Evolutionary conservation across 1,139 yeast species (phyloP).

Genomic region (Zygosaccharomyces sapae): DNA sequence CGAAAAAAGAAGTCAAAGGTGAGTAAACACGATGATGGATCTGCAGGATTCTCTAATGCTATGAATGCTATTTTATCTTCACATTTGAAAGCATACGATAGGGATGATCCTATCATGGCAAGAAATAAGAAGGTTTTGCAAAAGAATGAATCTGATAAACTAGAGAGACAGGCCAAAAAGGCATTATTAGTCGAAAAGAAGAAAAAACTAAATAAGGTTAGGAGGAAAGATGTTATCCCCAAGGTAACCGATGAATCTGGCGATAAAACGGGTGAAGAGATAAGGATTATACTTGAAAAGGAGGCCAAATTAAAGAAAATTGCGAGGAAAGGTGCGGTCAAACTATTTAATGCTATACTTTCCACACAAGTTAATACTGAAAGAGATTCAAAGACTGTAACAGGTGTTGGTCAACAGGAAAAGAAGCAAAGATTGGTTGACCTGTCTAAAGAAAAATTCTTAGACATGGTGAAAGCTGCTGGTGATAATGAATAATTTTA

Average conservation of each 20-base stretch:
- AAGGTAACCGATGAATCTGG: constrained; percentile 38
- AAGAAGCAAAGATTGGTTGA: constrained; percentile 69
- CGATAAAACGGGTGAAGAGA: constrained; percentile 48
- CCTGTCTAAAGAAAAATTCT: constrained; percentile 81
- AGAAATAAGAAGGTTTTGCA: constrained; percentile 65
- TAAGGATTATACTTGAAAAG: constrained; percentile 57
- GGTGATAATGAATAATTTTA: constrained; percentile 40
- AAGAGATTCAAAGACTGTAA: constrained; percentile 39
- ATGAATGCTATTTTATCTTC: constrained; percentile 81
- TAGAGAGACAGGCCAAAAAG: constrained; percentile 79
- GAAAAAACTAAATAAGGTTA: constrained; percentile 58
- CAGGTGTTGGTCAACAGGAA: constrained; percentile 38
- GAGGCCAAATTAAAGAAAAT: constrained; percentile 73
- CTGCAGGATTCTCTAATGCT: constrained; percentile 74
- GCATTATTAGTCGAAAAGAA: constrained; percentile 69
- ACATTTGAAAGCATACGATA: constrained; percentile 78
- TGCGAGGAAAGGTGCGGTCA: constrained; percentile 93
- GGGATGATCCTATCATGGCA: constrained; percentile 85
- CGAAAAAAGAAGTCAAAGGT: constrained; percentile 50
- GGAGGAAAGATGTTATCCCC: constrained; percentile 67
- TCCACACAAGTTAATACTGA: constrained; percentile 70
- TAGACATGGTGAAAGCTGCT: constrained; percentile 84
- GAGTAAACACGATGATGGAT: constrained; percentile 59
- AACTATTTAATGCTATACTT: constrained; percentile 83
- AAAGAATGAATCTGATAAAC: constrained; percentile 72